Conservation (phyloP, 495 filamentous ascomycete genomes). For the Cairneyella variabilis region DNA sequence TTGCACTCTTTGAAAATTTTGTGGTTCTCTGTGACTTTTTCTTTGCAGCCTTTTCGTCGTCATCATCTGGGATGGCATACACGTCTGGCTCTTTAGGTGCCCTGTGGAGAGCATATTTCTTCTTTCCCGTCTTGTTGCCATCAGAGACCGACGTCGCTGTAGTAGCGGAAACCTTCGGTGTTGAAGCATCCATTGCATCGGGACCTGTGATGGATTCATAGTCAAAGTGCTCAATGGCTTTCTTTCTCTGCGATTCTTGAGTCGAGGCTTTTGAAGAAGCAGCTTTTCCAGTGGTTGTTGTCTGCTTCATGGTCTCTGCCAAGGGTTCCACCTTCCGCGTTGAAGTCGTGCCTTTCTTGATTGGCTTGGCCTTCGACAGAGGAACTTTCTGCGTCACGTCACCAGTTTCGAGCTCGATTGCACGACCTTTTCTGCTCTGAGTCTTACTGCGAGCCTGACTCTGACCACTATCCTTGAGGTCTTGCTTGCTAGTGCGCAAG, state of each 20-base stretch:
- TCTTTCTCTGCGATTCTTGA: neutral
- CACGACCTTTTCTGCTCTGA: no score
- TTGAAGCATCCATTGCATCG: constrained; percentile 1
- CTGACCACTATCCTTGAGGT: no score
- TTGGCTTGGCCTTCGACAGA: no score
- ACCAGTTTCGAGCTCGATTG: no score
- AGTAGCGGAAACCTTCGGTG: neutral
- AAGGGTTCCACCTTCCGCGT: neutral
- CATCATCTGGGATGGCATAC: constrained; percentile 3
- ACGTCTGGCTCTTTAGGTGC: neutral
- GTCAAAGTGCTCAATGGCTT: neutral
- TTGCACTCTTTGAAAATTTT: neutral
- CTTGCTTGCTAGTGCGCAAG: no score
- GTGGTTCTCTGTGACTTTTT: neutral
- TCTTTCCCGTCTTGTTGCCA: neutral
- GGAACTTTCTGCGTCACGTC: no score
- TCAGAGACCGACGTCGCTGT: neutral
- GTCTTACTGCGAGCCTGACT: no score
- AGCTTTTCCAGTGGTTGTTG: neutral
- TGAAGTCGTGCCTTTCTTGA: neutral
- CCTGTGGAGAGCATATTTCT: neutral
- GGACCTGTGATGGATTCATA: neutral
- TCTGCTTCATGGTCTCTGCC: neutral
- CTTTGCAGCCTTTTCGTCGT: neutral
- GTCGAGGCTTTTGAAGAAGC: neutral